phyloP scores from a whole-genome alignment of 2,329 filamentous ascomycete genomes.

The Aureobasidium sp. region DNA sequence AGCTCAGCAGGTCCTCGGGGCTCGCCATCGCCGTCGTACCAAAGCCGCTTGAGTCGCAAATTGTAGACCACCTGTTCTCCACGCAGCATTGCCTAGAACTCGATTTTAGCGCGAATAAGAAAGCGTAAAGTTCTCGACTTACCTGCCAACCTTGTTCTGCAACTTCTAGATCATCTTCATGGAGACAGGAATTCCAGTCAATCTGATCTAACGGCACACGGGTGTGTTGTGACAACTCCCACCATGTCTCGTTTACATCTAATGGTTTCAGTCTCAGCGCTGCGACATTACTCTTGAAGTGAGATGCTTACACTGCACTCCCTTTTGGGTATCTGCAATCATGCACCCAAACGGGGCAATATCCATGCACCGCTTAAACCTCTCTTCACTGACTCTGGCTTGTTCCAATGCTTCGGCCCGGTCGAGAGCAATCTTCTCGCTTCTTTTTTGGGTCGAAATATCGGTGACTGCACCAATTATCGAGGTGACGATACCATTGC shows the following conservation, averaged over 20 bases:
- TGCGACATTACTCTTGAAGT: no score
- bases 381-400: conserved; percentile 32
- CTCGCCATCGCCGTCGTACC: conserved; percentile 19
- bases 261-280: no score
- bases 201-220: conserved; percentile 18
- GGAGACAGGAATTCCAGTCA: conserved; percentile 21
- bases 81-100: neutral
- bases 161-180: conserved; percentile 28
- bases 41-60: conserved; percentile 32
- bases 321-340: conserved; percentile 20
- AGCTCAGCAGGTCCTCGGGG: conserved; percentile 25
- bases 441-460: conserved; percentile 21
- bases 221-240: conserved; percentile 7
- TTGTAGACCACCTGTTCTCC: conserved; percentile 26
- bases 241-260: conserved; percentile 15
- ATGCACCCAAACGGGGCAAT: conserved; percentile 31
- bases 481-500: conserved; percentile 8
- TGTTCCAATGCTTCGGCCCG: conserved; percentile 34
- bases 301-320: neutral
- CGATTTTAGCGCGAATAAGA: neutral
- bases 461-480: conserved; percentile 22
- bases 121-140: conserved; percentile 9
- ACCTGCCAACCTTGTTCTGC: conserved; percentile 30
- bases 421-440: conserved; percentile 32
- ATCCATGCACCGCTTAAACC: conserved; percentile 23